Base-by-base conservation (phyloP, 176 grass and related monocot species). In the Ensete glaucum region DNA sequence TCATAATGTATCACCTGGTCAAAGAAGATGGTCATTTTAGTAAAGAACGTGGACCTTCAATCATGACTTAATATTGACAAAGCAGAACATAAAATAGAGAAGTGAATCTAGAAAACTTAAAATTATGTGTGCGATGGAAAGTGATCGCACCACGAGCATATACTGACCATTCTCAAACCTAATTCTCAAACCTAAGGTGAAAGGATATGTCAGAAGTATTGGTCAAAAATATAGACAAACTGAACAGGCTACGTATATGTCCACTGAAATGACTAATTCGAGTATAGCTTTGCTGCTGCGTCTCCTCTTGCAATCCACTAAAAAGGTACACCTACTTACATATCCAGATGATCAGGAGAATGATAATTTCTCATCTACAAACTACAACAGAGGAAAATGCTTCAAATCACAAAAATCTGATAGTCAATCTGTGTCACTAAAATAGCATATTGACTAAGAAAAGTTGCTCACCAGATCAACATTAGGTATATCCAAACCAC, bases 401-500 rank as follows among this genome's bases (percentile, higher is more conserved):
- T 43, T 43, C 34, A 43, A 43, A 43, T 43, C 34, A 4, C 34
- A 43, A 43, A 43, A 43, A 43, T 43, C 34, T 43, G 34, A 43
- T 6, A 4, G 4, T 43, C 34, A 43, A 43, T 6, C 34, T 43
- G 29, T 5, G 34, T 43, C 34, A 43, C 34, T 43, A 43, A 43
- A 43, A 43, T 0, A 43, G 5, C 4, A 4, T 43, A 43, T 43
- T 43, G 34, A 43, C 34, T 43, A 43, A 43, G 34, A 43, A 43
- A 43, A 43, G 34, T 21, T 57, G 82, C 85, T 85, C 74, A 93
- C 94, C 64, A 98, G 62, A 90, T 98, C 90, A 77, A 98, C 94
- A 85, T 98, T 98, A 50, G 90, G 94, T 82, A 98, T 98, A 84
- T 93, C 94, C 55, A 98, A 82, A 68, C 94, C 94, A 73, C 90